Base-by-base conservation (phyloP, 1,139 yeast species). In the Geotrichum carabidarum region DNA sequence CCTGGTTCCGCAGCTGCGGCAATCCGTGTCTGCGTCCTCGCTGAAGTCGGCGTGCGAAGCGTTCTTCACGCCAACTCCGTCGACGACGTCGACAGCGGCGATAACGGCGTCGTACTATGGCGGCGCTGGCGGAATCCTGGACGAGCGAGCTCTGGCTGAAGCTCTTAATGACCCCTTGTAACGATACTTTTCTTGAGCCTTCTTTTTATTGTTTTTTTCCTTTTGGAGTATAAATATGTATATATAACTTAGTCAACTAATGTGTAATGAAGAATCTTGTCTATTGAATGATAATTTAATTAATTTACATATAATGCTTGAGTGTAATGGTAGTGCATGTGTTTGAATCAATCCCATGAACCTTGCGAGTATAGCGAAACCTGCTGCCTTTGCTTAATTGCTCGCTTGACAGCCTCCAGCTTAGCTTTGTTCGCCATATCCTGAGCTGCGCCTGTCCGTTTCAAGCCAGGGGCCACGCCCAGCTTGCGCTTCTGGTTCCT, bases 141-240 rank as follows among this genome's bases (percentile, higher is more conserved):
- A 45, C 22, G 49, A 45, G 34, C 41, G 42, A n/a, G 42, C 41
- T 4, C 41, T 36, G 18, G 50, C 31, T 34, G 44, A 47, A 47
- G 50, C 50, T 3, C 44, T 47, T 30, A n/a, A 47, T 15, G 36
- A 47, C 12, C 27, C 44, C 2, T 18, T 37, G 27, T 47, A 37
- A 47, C 6, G 17, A 12, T 14, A 36, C 17, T 18, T n/a, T 12
- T 35, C 17, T 17, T 42, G 14, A 15, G 7, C 4, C 22, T 17
- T 40, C 18, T 36, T 45, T 31, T 17, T 30, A 18, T 14, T 37
- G 4, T 47, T 32, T 37, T 8, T 14, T 31, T 37, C 37, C 22
- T 30, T 37, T 36, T 37, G 44, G 22, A 17, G 17, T 40, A n/a
- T n/a, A 9, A 34, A 34, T 34, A 34, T 12, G n/a, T 11, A 8